Conservation (phyloP, 2,329 filamentous ascomycete genomes). For the Exophiala sp. region DNA sequence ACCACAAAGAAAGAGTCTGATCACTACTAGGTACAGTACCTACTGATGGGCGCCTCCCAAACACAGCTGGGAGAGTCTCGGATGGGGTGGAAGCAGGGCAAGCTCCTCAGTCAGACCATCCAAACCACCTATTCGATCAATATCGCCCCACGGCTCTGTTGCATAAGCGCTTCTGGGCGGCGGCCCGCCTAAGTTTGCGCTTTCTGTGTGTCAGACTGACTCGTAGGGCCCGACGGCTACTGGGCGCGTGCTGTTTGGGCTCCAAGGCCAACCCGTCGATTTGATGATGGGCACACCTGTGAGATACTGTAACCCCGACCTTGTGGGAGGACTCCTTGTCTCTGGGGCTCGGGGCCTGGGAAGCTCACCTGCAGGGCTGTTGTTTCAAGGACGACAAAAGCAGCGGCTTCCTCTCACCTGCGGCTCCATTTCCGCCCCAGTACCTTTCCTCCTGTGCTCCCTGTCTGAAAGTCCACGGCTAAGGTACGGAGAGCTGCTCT, state of each 20-base stretch:
- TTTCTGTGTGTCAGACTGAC: constrained; percentile 16
- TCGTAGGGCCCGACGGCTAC: too few species aligned
- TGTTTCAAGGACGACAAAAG: background rate
- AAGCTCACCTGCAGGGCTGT: background rate
- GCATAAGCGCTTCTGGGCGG: constrained; percentile 25
- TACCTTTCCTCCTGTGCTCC: too few species aligned
- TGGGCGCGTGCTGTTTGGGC: too few species aligned
- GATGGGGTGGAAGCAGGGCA: constrained; percentile 2
- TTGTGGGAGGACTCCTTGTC: too few species aligned
- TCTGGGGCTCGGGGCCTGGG: too few species aligned
- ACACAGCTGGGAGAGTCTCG: constrained; percentile 1
- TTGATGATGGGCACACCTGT: too few species aligned
- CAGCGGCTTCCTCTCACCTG: too few species aligned
- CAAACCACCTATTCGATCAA: constrained; percentile 2
- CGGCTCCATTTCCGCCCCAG: background rate
- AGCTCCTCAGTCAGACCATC: constrained; percentile 20
- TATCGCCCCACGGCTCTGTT: constrained; percentile 14
- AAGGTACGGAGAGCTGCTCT: too few species aligned
- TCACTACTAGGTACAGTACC: background rate
- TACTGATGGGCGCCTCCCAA: constrained; percentile 7
- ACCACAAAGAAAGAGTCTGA: background rate
- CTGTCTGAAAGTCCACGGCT: too few species aligned
- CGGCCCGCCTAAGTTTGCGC: constrained; percentile 4
- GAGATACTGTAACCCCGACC: too few species aligned
- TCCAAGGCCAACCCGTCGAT: constrained; percentile 1